Percentiles rank a stretch among this genome's conserved stretches.
Conservation (phyloP, 805 yeast species). For the Scheffersomyces ergatensis region DNA sequence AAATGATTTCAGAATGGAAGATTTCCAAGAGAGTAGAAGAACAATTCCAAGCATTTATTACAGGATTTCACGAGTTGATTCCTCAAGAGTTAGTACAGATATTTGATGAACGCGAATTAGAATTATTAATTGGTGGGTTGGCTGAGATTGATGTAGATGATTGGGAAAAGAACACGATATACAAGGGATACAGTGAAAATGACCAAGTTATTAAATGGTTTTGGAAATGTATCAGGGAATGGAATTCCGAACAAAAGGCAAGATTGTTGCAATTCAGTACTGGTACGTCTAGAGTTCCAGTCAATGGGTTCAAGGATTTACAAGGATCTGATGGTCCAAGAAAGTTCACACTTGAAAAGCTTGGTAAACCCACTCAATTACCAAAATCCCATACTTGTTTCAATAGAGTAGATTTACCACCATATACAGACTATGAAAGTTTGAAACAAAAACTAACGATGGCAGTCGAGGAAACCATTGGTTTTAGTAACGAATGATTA, state of each 20-base stretch:
- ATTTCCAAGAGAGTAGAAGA: conserved; percentile 90
- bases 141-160: conserved; percentile 98
- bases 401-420: conserved; percentile 97
- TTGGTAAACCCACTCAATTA: conserved; percentile 88
- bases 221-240: conserved; percentile 89
- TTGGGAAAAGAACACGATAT: conserved; percentile 99
- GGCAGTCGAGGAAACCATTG: conserved; percentile 98
- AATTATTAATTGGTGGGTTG: conserved; percentile 94
- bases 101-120: conserved; percentile 96
- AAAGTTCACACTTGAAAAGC: conserved; percentile 96
- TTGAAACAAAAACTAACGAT: conserved; percentile 86
- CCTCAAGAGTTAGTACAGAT: conserved; percentile 96
- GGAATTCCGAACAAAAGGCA: conserved; percentile 97
- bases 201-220: conserved; percentile 99
- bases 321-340: conserved; percentile 99
- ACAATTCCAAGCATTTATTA: conserved; percentile 94
- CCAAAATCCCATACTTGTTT: conserved; percentile 99
- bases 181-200: conserved; percentile 94
- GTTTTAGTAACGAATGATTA: conserved; percentile 97
- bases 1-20: conserved; percentile 93
- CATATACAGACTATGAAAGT: conserved; percentile 79
- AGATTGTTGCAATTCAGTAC: conserved; percentile 95
- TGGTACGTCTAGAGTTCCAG: conserved; percentile 98
- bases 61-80: conserved; percentile 94
- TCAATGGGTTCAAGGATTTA: conserved; percentile 96